Percentiles rank a stretch among this genome's conserved stretches.
phyloP scores from a whole-genome alignment of 257 asterid species.

The Capsicum chinense region DNA sequence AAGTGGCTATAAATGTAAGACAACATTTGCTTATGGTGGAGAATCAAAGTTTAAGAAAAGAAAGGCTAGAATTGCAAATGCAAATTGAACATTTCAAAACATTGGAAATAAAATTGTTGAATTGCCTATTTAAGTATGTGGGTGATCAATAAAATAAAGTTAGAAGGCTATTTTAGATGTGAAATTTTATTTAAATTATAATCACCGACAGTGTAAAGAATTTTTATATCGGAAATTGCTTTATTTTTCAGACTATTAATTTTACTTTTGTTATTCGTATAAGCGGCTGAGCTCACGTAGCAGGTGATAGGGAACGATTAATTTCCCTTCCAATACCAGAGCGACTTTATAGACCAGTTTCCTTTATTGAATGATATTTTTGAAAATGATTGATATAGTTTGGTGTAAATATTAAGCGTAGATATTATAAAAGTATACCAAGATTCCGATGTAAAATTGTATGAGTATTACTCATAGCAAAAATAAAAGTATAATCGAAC shows the following conservation, averaged over 20 bases:
- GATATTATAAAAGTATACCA: too few species aligned
- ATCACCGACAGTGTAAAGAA: background rate
- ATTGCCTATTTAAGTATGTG: constrained; percentile 40
- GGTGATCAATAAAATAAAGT: constrained; percentile 32
- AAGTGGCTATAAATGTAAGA: background rate
- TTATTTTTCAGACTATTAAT: background rate
- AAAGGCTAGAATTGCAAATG: constrained; percentile 50
- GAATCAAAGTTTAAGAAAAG: constrained; percentile 47
- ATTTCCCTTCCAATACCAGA: background rate
- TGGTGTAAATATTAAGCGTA: too few species aligned
- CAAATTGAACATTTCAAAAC: constrained; percentile 59
- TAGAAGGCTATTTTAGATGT: constrained; percentile 30
- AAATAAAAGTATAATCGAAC: too few species aligned
- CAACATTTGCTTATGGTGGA: constrained; percentile 48
- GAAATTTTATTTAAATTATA: background rate
- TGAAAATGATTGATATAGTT: too few species aligned
- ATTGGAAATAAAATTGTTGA: constrained; percentile 45
- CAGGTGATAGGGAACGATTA: background rate
- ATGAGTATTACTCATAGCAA: too few species aligned
- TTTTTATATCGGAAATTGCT: background rate
- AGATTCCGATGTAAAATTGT: too few species aligned
- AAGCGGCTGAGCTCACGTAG: too few species aligned
- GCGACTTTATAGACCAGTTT: too few species aligned
- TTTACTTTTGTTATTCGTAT: background rate
- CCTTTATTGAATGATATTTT: too few species aligned